Base-by-base conservation (phyloP, 2,329 filamentous ascomycete species). In the Beauveria medogensis region DNA sequence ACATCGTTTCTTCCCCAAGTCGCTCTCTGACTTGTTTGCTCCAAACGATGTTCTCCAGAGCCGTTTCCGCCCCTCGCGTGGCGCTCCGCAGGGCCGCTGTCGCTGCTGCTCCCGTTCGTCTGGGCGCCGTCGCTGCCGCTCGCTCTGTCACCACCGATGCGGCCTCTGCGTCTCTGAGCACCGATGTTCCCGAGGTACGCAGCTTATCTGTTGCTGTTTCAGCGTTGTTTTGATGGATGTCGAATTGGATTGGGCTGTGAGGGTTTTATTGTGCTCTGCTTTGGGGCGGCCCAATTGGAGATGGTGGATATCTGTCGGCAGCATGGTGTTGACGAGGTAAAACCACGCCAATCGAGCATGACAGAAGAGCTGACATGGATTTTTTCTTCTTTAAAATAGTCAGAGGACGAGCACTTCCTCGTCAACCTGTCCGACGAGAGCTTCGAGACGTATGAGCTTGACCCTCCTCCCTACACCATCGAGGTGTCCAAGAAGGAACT, bases 371-470 rank as follows among this genome's bases (percentile, higher is more conserved):
- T 58, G 50, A 58, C 44, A 10, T 22, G 22, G 22, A 40, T 9
- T 18, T 10, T 14, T 28, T 5, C 24, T 18, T 14, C 24, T 37
- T 3, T 43, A 22, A 22, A 26, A 60, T 73, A 96, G 92, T 90
- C 92, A 77, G 92, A 97, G 76, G 91, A 97, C 72, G 90, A 96
- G 83, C 86, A 87, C 67, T 97, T 99, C 82, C 85, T 88, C 72
- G 86, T 99, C 75, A 89, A 86, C 72, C 89, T 99, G 75, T 96
- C 91, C 75, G 91, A 97, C 76, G 93, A 97, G 88, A 93, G 91
- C 81, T 99, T 97, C 81, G 94, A 99, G 85, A 97, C 94, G 62
- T 99, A 97, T 81, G 92, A 97, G 82, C 86, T 99, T 74, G 94
- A 99, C 80, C 92, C 93, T 69, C 94, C 94, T 67, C 82, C 91